Evolutionary conservation across 441 rosid genomes (phyloP).

Genomic region (Aquilaria agallochum): DNA sequence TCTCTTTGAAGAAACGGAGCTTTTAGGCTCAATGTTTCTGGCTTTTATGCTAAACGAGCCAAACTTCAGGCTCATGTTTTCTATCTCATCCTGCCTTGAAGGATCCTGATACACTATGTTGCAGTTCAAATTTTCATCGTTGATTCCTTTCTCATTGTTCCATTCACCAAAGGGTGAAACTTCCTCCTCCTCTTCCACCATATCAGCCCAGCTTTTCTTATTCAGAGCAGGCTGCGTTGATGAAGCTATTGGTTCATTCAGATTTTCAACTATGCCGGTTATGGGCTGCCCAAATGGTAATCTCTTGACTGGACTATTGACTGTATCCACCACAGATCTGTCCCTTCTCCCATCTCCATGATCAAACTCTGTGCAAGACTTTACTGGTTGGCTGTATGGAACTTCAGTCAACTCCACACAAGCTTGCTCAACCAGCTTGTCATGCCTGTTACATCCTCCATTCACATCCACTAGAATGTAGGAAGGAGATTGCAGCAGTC

Average conservation of each 20-base stretch:
- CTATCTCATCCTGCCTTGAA: conserved; percentile 22
- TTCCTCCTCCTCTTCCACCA: conserved; percentile 63
- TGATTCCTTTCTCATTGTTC: conserved; percentile 20
- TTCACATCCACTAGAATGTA: background rate
- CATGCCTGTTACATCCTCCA: background rate
- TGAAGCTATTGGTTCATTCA: conserved; percentile 15
- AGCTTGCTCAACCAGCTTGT: background rate
- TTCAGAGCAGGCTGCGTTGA: background rate
- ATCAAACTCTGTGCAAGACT: conserved; percentile 6
- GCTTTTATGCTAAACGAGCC: conserved; percentile 25
- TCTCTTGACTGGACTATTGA: background rate
- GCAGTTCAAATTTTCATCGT: conserved; percentile 42
- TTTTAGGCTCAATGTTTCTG: conserved; percentile 9
- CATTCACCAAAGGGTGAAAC: conserved; percentile 7
- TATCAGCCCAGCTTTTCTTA: conserved; percentile 79
- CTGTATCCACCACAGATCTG: conserved; percentile 12
- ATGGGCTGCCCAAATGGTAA: conserved; percentile 3
- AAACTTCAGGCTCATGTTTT: conserved; percentile 19
- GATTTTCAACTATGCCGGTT: background rate
- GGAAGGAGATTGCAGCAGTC: background rate
- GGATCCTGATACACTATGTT: conserved; percentile 24
- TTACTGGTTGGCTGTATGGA: conserved; percentile 24
- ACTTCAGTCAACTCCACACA: conserved; percentile 5
- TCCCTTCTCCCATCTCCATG: conserved; percentile 17
- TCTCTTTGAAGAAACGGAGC: conserved; percentile 19